Conservation (phyloP, 768 basidiomycete species). For the Hemileccinum impolitum region DNA sequence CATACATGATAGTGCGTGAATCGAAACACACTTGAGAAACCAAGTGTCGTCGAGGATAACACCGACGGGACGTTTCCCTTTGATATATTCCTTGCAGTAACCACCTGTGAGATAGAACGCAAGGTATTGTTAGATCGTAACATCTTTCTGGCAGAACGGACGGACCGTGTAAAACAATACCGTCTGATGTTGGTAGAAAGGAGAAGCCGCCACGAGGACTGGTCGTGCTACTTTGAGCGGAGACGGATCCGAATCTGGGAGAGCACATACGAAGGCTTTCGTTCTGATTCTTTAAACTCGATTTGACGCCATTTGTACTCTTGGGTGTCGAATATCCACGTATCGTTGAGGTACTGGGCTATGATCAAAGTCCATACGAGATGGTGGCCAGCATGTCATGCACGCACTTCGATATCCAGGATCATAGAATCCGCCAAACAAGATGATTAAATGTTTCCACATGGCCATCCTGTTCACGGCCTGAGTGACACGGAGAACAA, state of each 20-base stretch:
- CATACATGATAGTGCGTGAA: not conserved
- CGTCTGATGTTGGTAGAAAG: constrained; percentile 73
- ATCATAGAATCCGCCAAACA: constrained; percentile 92
- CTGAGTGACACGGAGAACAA: not conserved
- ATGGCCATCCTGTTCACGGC: constrained; percentile 64
- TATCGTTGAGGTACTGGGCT: constrained; percentile 81
- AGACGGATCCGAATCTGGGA: too few relatives aligned
- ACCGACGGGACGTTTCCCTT: constrained; percentile 81
- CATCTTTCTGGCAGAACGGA: not conserved
- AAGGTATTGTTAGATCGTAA: not conserved
- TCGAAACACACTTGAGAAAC: constrained; percentile 61
- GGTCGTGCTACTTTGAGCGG: not conserved
- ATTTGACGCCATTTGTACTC: constrained; percentile 84
- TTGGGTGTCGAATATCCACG: constrained; percentile 84
- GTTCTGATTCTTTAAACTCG: constrained; percentile 67
- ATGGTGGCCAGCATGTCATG: too few relatives aligned
- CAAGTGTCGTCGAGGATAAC: constrained; percentile 91
- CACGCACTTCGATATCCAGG: constrained; percentile 70
- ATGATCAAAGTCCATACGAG: not conserved
- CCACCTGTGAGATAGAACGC: constrained; percentile 51
- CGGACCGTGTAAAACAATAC: constrained; percentile 74
- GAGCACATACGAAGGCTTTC: constrained; percentile 62
- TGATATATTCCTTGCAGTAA: constrained; percentile 86
- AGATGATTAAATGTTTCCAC: constrained; percentile 83
- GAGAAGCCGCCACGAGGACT: constrained; percentile 84